phyloP scores from a whole-genome alignment of 108 stramenopile species.

The Conticribra guillardii region DNA sequence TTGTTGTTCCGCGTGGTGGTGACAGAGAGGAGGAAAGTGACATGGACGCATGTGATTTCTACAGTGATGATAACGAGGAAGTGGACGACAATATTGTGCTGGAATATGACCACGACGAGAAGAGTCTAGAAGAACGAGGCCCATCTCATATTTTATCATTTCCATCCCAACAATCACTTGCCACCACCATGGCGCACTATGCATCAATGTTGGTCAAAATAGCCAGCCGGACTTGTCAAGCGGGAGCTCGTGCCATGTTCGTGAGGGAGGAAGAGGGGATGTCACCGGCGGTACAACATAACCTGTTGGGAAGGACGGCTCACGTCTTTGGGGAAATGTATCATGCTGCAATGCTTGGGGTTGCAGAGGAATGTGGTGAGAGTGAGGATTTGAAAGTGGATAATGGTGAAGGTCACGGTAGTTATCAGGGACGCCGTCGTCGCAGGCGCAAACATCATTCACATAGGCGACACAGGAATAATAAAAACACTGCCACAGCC shows the following conservation, averaged over 20 bases:
- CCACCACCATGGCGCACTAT: neutral
- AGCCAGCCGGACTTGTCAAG: neutral
- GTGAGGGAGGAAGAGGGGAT: neutral
- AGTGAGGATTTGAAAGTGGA: conserved; percentile 3
- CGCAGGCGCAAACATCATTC: neutral
- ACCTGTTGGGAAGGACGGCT: conserved; percentile 23
- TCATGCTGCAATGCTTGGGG: conserved; percentile 12
- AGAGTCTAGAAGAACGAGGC: neutral
- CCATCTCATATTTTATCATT: neutral
- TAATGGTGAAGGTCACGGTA: no score
- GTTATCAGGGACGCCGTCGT: neutral
- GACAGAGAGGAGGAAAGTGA: no score
- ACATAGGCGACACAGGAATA: neutral
- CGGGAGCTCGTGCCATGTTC: neutral
- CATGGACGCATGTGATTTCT: no score
- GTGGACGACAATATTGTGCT: no score
- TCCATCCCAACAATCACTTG: neutral
- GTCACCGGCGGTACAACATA: conserved; percentile 15
- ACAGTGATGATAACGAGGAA: no score
- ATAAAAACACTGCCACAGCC: neutral
- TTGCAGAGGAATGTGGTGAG: conserved; percentile 1
- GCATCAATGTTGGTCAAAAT: neutral
- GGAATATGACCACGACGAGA: neutral
- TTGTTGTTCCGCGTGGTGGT: no score
- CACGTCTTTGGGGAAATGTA: conserved; percentile 26